Base-by-base conservation (phyloP, 2,329 filamentous ascomycete genomes). In the Sordariomycetes sp. region DNA sequence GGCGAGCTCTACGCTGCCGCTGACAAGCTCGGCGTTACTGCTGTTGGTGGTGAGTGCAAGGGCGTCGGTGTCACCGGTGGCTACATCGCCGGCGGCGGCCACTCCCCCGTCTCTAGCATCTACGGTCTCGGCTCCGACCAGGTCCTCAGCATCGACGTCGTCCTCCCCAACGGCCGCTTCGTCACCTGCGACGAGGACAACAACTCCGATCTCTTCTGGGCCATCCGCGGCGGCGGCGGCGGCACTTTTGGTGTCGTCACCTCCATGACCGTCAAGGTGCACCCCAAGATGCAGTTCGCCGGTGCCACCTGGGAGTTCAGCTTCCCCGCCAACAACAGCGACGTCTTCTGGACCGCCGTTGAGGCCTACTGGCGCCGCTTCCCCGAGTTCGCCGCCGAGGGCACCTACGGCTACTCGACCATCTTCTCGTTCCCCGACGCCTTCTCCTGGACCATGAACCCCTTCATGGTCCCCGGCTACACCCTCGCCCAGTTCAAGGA, bases 131-230 rank as follows among this genome's bases (percentile, higher is more conserved):
- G 68, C 13, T 81, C 80, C 0, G 82, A 86, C 61, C 76, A 86
- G 54, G 73, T 77, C 0, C 69, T 86, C 2, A 72, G 77, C 60
- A 79, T 71, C 56, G 73, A 82, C 59, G 78, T 82, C 1, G 72
- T 86, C n/a, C 78, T 75, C 8, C 76, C 73, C 0, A 64, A 65
- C 17, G 80, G 81, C 2, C 59, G 71, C 17, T 62, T 75, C n/a
- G 60, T 82, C 1, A 74, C 66, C 2, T 80, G 79, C 0, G 76
- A 71, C 3, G 71, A 69, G 0, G 64, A 62, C 0, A 60, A 75
- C 35, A 78, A 85, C 61, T 58, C 69, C 0, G 82, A 85, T 55
- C 69, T 86, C 1, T 86, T 81, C 69, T 87, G 82, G 82, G 84
- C 82, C 1, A 66, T 85, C 1, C 72, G 72, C 50, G 81, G 82